Conservation (phyloP, 495 filamentous ascomycete genomes). For the Penicillium simplicissimum region DNA sequence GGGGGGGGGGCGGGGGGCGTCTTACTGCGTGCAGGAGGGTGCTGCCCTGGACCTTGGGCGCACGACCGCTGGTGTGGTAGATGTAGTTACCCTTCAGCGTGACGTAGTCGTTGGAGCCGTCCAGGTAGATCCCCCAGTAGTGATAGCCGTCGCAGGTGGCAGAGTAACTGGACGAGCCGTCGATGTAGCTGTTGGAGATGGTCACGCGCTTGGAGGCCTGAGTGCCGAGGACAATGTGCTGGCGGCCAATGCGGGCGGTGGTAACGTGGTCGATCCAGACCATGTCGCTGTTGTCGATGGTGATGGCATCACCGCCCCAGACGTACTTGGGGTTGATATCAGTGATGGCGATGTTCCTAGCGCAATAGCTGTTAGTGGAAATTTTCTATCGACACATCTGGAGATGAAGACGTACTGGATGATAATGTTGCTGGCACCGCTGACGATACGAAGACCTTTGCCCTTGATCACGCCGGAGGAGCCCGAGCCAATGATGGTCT, state of each 20-base stretch:
- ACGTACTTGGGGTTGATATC: conserved; percentile 52
- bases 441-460: conserved; percentile 47
- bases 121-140: conserved; percentile 50
- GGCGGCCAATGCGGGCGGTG: conserved; percentile 46
- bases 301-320: conserved; percentile 53
- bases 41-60: conserved; percentile 45
- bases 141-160: conserved; percentile 47
- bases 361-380: no score
- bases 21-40: conserved; percentile 45
- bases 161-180: conserved; percentile 41
- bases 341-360: conserved; percentile 50
- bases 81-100: conserved; percentile 52
- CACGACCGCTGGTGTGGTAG: conserved; percentile 45
- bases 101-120: conserved; percentile 41
- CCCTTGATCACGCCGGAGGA: conserved; percentile 43
- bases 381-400: no score
- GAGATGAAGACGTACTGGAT: conserved; percentile 38
- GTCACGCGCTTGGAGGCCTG: conserved; percentile 43
- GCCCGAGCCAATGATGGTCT: conserved; percentile 45
- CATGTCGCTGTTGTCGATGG: conserved; percentile 41
- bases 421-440: conserved; percentile 47
- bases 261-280: conserved; percentile 54
- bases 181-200: conserved; percentile 49
- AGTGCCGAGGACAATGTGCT: conserved; percentile 48
- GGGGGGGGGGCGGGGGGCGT: no score